Percentiles rank a stretch among this genome's conserved stretches.
Conservation (phyloP, 2,329 filamentous ascomycete species). For the Cryphonectria naterciae region DNA sequence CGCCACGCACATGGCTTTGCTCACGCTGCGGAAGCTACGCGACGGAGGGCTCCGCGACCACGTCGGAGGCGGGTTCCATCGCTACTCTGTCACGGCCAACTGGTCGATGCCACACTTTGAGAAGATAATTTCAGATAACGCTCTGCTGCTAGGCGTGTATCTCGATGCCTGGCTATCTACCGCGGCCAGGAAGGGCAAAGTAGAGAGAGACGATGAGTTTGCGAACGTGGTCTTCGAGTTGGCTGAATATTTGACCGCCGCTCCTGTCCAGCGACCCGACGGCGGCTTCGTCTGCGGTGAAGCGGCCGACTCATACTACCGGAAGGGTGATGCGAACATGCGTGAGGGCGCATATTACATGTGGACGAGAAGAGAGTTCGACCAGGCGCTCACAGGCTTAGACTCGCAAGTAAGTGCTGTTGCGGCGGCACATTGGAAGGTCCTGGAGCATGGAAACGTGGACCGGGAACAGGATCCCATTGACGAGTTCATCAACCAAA, state of each 20-base stretch:
- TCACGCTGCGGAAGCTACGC: conserved; percentile 76
- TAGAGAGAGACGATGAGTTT: conserved; percentile 65
- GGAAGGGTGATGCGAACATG: conserved; percentile 76
- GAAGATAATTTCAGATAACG: conserved; percentile 94
- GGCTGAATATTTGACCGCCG: conserved; percentile 79
- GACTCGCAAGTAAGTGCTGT: conserved; percentile 68
- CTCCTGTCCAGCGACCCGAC: conserved; percentile 66
- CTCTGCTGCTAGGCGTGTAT: conserved; percentile 81
- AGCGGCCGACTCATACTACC: conserved; percentile 82
- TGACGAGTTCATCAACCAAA: conserved; percentile 93
- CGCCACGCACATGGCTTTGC: conserved; percentile 77
- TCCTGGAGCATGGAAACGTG: conserved; percentile 84
- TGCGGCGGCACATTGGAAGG: conserved; percentile 82
- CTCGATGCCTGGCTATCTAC: conserved; percentile 78
- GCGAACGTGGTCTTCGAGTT: conserved; percentile 80
- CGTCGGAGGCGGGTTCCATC: conserved; percentile 60
- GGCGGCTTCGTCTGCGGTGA: conserved; percentile 89
- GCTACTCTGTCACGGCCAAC: conserved; percentile 88
- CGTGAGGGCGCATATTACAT: conserved; percentile 93
- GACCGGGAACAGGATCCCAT: conserved; percentile 81
- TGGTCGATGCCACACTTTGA: conserved; percentile 97
- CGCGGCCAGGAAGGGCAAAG: conserved; percentile 41
- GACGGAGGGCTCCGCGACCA: conserved; percentile 61
- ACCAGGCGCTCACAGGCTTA: conserved; percentile 68
- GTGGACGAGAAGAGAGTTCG: conserved; percentile 88